phyloP scores from a whole-genome alignment of 2,329 filamentous ascomycete genomes.

The Cercospora nicotianae region DNA sequence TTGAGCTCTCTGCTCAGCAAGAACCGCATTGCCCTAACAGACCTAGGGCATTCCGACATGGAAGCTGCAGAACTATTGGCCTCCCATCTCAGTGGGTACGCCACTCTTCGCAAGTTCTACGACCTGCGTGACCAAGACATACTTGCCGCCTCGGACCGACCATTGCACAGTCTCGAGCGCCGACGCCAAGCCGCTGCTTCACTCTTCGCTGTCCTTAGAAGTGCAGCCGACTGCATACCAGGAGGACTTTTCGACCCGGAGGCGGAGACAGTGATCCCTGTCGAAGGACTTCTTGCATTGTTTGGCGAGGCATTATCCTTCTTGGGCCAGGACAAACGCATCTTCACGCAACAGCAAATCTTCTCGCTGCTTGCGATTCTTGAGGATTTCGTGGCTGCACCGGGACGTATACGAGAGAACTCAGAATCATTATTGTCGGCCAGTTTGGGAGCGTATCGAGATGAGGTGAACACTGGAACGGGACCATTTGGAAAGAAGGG shows the following conservation, averaged over 20 bases:
- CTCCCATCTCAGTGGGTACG: constrained; percentile 86
- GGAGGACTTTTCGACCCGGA: constrained; percentile 83
- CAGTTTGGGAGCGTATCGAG: constrained; percentile 29
- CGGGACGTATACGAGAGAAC: constrained; percentile 32
- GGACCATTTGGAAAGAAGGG: constrained; percentile 10
- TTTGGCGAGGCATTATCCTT: constrained; percentile 82
- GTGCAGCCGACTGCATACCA: constrained; percentile 84
- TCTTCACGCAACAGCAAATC: constrained; percentile 33
- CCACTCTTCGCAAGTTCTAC: constrained; percentile 86
- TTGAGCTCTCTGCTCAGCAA: constrained; percentile 69
- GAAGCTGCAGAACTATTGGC: constrained; percentile 82
- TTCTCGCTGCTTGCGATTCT: constrained; percentile 33
- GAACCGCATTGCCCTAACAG: constrained; percentile 69
- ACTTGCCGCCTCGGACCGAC: constrained; percentile 33
- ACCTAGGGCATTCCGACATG: constrained; percentile 71
- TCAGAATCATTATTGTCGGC: constrained; percentile 33
- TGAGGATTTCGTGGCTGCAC: constrained; percentile 35
- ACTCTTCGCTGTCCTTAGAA: constrained; percentile 78
- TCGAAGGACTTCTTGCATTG: constrained; percentile 80
- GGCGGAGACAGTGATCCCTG: constrained; percentile 78
- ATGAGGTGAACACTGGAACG: constrained; percentile 20
- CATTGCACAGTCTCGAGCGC: constrained; percentile 57
- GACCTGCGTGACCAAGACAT: constrained; percentile 75
- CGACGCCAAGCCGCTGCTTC: constrained; percentile 71
- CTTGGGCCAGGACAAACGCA: constrained; percentile 56